A percentile compares a stretch with the other conserved stretches of the same genome.
Conservation (phyloP, 305 asterid species). For the Galium porrigens region DNA sequence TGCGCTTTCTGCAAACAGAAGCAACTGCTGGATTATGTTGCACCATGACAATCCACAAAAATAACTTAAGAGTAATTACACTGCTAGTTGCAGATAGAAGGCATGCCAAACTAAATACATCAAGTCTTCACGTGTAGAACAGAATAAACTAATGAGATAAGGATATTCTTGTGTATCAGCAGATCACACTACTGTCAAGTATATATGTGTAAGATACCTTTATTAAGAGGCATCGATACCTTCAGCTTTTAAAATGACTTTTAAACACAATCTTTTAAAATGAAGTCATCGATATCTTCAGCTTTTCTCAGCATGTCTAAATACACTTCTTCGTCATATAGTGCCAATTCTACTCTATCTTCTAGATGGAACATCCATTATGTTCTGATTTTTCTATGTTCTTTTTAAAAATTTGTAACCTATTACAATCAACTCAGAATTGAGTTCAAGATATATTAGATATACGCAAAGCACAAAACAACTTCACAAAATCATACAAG, state of each 20-base stretch:
- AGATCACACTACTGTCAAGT: not conserved
- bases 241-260: too few relatives aligned
- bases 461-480: not conserved
- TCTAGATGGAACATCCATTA: not conserved
- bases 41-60: conserved; percentile 10
- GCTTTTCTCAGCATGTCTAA: not conserved
- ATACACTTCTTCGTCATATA: not conserved
- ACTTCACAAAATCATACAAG: conserved; percentile 3
- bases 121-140: not conserved
- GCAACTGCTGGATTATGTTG: conserved; percentile 18
- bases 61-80: not conserved
- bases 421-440: not conserved
- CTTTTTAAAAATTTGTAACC: not conserved
- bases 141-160: not conserved
- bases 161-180: not conserved
- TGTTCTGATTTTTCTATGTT: not conserved
- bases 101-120: not conserved
- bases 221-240: too few relatives aligned
- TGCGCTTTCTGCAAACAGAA: conserved; percentile 61
- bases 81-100: not conserved
- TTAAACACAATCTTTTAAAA: not conserved
- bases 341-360: not conserved
- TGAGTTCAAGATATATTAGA: not conserved
- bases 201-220: not conserved
- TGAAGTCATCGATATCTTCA: not conserved